These are phyloP conservation scores for Monosporascus cannonballus DNA, from an alignment of 2,329 filamentous ascomycete genomes.

Conservation along the genomic window DNA sequence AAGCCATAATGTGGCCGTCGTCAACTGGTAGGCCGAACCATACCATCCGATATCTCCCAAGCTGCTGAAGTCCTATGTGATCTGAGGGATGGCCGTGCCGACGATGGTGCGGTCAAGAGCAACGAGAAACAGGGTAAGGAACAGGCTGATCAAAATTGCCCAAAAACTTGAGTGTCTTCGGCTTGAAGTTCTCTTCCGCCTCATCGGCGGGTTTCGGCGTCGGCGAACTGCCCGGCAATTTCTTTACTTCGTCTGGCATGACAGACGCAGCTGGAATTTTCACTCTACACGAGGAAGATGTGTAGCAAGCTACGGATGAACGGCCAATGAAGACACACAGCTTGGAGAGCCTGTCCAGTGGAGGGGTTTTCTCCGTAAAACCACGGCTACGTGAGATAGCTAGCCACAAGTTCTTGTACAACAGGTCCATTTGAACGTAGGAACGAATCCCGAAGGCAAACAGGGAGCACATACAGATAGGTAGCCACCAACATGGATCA, in stretches of 20 bases:
- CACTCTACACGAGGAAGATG: not conserved
- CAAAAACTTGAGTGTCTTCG: slow-evolving; percentile 50
- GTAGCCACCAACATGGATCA: no score
- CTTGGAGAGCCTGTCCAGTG: no score
- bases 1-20: slow-evolving; percentile 48
- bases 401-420: no score
- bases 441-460: no score
- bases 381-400: no score
- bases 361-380: no score
- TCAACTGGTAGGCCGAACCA: slow-evolving; percentile 55
- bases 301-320: not conserved
- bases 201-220: slow-evolving; percentile 11
- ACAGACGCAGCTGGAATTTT: not conserved
- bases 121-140: slow-evolving; percentile 50
- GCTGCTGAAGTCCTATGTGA: slow-evolving; percentile 52
- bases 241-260: slow-evolving; percentile 9
- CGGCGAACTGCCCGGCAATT: slow-evolving; percentile 1
- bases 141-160: slow-evolving; percentile 47
- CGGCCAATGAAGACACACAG: no score
- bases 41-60: slow-evolving; percentile 60
- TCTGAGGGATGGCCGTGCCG: slow-evolving; percentile 47
- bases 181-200: slow-evolving; percentile 39
- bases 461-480: no score
- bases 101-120: slow-evolving; percentile 54
- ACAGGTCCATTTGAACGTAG: no score